These are phyloP conservation scores for Phytophthora niederhauseri DNA, from an alignment of 352 stramenopile species.

Conservation along the genomic window DNA sequence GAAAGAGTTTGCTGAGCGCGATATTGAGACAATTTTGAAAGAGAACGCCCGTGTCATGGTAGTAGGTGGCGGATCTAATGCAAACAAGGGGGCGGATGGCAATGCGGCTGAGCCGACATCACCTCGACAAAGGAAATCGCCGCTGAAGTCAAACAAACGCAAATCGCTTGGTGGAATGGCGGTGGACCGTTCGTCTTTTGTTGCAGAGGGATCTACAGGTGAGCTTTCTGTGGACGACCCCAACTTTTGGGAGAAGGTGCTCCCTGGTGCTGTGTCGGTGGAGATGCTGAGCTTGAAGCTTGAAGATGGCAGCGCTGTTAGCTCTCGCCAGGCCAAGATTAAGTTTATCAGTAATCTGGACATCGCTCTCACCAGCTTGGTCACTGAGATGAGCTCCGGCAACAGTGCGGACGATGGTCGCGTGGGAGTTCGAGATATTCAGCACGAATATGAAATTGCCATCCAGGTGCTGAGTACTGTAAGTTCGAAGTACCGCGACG, in stretches of 20 bases:
- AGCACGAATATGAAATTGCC: conserved; percentile 89
- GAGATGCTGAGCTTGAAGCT: conserved; percentile 89
- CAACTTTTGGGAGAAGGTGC: conserved; percentile 96
- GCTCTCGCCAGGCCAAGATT: conserved; percentile 83
- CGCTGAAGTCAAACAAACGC: conserved; percentile 55
- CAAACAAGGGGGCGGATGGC: conserved; percentile 39
- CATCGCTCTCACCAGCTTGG: conserved; percentile 73
- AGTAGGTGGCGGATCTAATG: conserved; percentile 48
- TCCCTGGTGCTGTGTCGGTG: conserved; percentile 83
- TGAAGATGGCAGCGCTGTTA: conserved; percentile 85
- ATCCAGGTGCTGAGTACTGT: conserved; percentile 85
- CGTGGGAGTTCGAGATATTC: conserved; percentile 54
- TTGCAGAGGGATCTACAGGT: conserved; percentile 89
- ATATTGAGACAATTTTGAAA: conserved; percentile 97
- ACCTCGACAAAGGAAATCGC: conserved; percentile 46
- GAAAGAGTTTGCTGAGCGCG: conserved; percentile 93
- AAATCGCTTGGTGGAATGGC: conserved; percentile 84
- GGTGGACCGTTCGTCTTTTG: conserved; percentile 91
- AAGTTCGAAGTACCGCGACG: conserved; percentile 74
- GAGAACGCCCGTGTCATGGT: conserved; percentile 85
- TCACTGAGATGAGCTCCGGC: conserved; percentile 61
- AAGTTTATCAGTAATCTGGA: conserved; percentile 91
- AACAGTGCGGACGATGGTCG: conserved; percentile 53
- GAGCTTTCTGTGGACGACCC: conserved; percentile 96
- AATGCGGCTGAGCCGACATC: conserved; percentile 25